phyloP scores from a whole-genome alignment of 2,329 filamentous ascomycete genomes.

The Coniochaeta sp. region DNA sequence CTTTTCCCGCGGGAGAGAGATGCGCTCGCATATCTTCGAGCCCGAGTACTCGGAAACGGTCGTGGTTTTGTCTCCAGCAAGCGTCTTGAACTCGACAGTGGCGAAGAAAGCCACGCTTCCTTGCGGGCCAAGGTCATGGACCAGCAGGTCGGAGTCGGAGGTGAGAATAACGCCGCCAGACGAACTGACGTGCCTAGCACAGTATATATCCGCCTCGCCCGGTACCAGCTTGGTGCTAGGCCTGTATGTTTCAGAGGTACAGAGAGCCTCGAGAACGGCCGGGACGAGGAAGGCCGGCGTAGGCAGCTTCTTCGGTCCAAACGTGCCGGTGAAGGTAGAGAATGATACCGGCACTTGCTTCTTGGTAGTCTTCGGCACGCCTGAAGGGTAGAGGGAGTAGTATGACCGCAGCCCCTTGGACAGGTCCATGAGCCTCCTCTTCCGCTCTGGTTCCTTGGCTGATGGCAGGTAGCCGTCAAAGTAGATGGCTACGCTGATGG shows the following conservation, averaged over 20 bases:
- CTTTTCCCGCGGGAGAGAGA: slow-evolving; percentile 15
- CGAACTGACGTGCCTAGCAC: slow-evolving; percentile 56
- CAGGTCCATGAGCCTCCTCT: slow-evolving; percentile 51
- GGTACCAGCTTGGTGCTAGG: slow-evolving; percentile 54
- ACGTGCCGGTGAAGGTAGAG: slow-evolving; percentile 11
- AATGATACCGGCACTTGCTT: slow-evolving; percentile 5
- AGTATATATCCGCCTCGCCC: slow-evolving; percentile 80
- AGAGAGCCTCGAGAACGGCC: slow-evolving; percentile 65
- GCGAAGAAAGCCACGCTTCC: slow-evolving; percentile 63
- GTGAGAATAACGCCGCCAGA: slow-evolving; percentile 59
- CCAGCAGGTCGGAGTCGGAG: slow-evolving; percentile 79
- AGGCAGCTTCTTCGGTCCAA: slow-evolving; percentile 23
- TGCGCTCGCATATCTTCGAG: slow-evolving; percentile 14
- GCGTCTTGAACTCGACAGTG: slow-evolving; percentile 41
- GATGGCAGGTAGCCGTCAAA: slow-evolving; percentile 79
- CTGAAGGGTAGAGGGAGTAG: slow-evolving; percentile 25
- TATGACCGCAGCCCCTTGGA: slow-evolving; percentile 48
- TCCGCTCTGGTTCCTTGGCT: slow-evolving; percentile 55
- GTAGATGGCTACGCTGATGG: slow-evolving; percentile 58
- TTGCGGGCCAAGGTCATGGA: slow-evolving; percentile 58
- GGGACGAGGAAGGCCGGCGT: slow-evolving; percentile 67
- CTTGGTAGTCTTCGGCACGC: slow-evolving; percentile 13
- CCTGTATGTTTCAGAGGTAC: slow-evolving; percentile 32
- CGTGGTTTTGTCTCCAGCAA: slow-evolving; percentile 5
- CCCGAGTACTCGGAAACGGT: slow-evolving; percentile 15